Evolutionary conservation across 331 rosid species (phyloP).

Genomic region (Cucumis variabilis): DNA sequence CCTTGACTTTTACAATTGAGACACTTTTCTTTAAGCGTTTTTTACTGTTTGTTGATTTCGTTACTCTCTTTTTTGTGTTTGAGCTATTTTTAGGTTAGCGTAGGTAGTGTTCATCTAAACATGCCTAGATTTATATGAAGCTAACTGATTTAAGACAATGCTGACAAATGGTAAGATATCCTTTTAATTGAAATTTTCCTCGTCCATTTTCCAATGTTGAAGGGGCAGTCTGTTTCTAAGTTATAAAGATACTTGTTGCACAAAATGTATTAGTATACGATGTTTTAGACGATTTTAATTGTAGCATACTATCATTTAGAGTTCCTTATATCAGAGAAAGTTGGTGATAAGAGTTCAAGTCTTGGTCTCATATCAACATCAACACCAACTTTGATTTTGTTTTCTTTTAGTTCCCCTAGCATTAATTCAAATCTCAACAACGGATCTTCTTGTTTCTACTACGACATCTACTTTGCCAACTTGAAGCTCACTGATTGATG

Average conservation of each 20-base stretch:
- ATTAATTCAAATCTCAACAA: no score
- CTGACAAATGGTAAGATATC: neutral
- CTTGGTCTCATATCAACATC: conserved; percentile 40
- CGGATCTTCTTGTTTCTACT: no score
- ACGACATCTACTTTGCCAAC: no score
- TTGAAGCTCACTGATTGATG: no score
- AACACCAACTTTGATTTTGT: conserved; percentile 49
- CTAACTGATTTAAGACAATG: neutral
- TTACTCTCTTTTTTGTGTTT: no score
- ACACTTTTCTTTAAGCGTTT: no score
- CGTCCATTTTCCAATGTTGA: neutral
- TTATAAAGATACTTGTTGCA: neutral
- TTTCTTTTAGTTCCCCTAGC: no score
- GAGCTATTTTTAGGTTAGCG: no score
- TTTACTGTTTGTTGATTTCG: no score
- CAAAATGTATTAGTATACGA: neutral
- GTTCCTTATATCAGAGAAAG: conserved; percentile 42
- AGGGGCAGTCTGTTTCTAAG: neutral
- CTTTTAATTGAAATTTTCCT: neutral
- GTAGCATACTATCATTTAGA: conserved; percentile 13
- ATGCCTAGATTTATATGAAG: no score
- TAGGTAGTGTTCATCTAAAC: no score
- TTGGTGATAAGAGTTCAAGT: conserved; percentile 39
- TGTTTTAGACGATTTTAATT: conserved; percentile 12
- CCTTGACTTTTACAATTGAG: no score